phyloP scores from a whole-genome alignment of 768 basidiomycete species.

The Pisolithus tinctorius region DNA sequence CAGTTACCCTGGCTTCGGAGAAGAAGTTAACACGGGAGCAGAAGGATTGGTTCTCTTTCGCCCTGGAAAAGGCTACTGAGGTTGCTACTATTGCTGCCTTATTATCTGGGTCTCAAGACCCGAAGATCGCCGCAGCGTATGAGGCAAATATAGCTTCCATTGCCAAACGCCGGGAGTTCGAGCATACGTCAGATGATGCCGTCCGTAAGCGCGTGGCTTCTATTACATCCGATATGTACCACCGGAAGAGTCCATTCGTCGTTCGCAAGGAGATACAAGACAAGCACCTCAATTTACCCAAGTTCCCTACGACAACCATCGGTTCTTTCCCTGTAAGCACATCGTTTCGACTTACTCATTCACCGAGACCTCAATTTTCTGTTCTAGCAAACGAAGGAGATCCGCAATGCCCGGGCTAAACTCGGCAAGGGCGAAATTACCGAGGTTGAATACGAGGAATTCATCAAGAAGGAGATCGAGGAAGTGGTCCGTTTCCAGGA shows the following conservation, averaged over 20 bases:
- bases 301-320: conserved; percentile 98
- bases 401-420: conserved; percentile 94
- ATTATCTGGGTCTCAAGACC: conserved; percentile 79
- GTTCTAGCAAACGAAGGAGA: conserved; percentile 93
- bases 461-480: conserved; percentile 98
- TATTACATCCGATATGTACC: conserved; percentile 78
- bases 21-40: conserved; percentile 83
- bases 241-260: conserved; percentile 87
- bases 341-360: neutral
- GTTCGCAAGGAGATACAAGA: conserved; percentile 84
- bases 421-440: conserved; percentile 88
- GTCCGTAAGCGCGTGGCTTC: conserved; percentile 93
- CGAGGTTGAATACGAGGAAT: conserved; percentile 83
- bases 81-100: conserved; percentile 82
- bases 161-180: conserved; percentile 90
- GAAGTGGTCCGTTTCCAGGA: conserved; percentile 94
- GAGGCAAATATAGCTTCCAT: conserved; percentile 90
- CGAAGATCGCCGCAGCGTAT: conserved; percentile 60
- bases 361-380: conserved; percentile 7
- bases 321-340: conserved; percentile 87
- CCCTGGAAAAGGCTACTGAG: conserved; percentile 90
- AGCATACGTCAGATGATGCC: conserved; percentile 85
- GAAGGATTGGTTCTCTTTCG: conserved; percentile 98
- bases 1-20: conserved; percentile 91
- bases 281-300: conserved; percentile 84